Conservation (phyloP, 257 asterid species). For the Mitragyna speciosa region DNA sequence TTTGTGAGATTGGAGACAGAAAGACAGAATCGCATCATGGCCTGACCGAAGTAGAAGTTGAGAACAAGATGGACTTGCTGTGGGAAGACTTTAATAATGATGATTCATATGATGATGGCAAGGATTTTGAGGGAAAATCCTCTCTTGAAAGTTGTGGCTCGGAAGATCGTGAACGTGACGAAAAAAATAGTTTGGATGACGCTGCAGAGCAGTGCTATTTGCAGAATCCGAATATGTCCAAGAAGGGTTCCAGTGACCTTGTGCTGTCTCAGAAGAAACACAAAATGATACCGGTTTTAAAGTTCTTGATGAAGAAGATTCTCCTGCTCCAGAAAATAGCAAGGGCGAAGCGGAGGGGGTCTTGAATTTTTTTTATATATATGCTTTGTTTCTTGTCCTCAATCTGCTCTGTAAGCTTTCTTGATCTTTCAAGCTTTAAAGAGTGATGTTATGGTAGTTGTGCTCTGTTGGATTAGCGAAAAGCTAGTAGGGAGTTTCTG, state of each 20-base stretch:
- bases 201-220: neutral
- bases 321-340: constrained; percentile 24
- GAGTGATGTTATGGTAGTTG: neutral
- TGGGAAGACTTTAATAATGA: constrained; percentile 60
- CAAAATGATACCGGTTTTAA: constrained; percentile 24
- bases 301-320: constrained; percentile 42
- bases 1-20: constrained; percentile 21
- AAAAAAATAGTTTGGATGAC: neutral
- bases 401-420: too few relatives aligned
- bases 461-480: too few relatives aligned
- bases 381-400: neutral
- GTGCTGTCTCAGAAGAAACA: constrained; percentile 10
- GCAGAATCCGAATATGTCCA: constrained; percentile 17
- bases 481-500: too few relatives aligned
- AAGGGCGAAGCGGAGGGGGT: constrained; percentile 12
- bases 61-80: constrained; percentile 55
- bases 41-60: constrained; percentile 6
- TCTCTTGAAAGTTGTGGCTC: neutral
- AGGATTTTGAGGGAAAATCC: neutral
- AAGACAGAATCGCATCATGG: neutral
- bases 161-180: neutral
- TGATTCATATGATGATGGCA: neutral
- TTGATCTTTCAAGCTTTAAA: neutral
- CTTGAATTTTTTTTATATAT: neutral
- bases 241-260: neutral